Percentiles rank a stretch among this genome's conserved stretches.
These are phyloP conservation scores for Eucalyptus victrix DNA, from an alignment of 345 rosid species.

Conservation along the genomic window DNA sequence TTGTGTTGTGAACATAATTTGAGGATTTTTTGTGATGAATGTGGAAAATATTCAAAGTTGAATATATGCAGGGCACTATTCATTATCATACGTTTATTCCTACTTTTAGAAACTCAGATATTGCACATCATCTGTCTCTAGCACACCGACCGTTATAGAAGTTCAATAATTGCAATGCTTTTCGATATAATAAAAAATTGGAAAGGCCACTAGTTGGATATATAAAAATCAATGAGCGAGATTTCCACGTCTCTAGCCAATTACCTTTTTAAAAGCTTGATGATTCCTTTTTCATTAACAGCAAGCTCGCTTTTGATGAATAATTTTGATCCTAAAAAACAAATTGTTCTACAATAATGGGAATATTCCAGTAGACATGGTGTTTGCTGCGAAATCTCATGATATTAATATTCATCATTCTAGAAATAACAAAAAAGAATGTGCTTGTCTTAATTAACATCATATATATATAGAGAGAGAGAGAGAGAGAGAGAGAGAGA, in stretches of 20 bases:
- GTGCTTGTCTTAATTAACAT: not conserved
- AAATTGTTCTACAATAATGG: not conserved
- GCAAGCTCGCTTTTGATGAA: not conserved
- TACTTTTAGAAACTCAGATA: not conserved
- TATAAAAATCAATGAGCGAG: not conserved
- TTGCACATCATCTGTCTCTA: not conserved
- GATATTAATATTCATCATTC: not conserved
- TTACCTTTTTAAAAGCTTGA: not conserved
- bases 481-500: too few species aligned
- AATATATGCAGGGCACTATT: not conserved
- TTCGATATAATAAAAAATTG: not conserved
- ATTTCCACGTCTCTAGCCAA: not conserved
- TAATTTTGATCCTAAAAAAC: not conserved
- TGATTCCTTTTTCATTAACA: not conserved
- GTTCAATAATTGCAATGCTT: not conserved
- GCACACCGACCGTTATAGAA: not conserved
- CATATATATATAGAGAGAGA: not conserved
- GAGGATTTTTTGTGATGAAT: not conserved
- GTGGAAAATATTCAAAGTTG: not conserved
- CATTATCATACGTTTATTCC: not conserved
- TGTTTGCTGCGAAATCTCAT: not conserved
- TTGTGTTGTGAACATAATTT: not conserved
- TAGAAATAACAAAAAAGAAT: not conserved
- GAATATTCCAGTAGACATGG: not conserved
- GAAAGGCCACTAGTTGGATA: not conserved